phyloP scores from a whole-genome alignment of 2,329 filamentous ascomycete species.

The Colletotrichum tamarilloi region DNA sequence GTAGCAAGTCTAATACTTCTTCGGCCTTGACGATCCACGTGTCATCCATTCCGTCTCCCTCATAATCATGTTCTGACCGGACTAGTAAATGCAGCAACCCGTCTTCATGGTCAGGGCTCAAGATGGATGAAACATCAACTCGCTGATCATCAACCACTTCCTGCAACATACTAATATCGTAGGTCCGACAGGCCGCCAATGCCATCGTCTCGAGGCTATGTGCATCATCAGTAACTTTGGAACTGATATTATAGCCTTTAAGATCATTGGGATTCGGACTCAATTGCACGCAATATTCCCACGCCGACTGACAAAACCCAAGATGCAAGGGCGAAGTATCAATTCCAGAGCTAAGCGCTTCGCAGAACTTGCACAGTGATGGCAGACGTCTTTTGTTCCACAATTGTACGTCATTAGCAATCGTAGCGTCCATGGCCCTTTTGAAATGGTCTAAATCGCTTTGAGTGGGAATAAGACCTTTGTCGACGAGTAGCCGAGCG shows the following conservation, averaged over 20 bases:
- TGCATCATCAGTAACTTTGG: too few relatives aligned
- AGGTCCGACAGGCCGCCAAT: too few relatives aligned
- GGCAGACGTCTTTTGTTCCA: too few relatives aligned
- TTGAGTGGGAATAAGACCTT: too few relatives aligned
- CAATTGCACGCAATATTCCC: background rate
- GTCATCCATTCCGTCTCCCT: too few relatives aligned
- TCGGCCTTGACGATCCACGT: background rate
- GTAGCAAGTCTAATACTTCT: background rate
- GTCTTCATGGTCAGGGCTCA: background rate
- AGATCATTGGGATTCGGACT: accelerated
- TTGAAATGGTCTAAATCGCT: too few relatives aligned
- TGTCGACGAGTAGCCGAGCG: too few relatives aligned
- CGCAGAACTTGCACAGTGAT: background rate
- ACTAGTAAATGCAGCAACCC: accelerated
- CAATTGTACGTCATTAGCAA: too few relatives aligned
- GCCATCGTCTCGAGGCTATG: too few relatives aligned
- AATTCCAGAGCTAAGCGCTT: background rate
- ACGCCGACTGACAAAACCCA: background rate
- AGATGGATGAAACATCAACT: background rate
- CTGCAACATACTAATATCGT: too few relatives aligned
- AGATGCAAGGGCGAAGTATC: background rate
- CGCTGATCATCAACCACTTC: background rate
- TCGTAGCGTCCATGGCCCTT: too few relatives aligned
- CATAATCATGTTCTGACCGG: too few relatives aligned
- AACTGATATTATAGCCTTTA: background rate